Percentiles rank a stretch among this genome's conserved stretches.
Evolutionary conservation across 2,329 filamentous ascomycete genomes (phyloP).

Genomic region (Alternaria sp.): DNA sequence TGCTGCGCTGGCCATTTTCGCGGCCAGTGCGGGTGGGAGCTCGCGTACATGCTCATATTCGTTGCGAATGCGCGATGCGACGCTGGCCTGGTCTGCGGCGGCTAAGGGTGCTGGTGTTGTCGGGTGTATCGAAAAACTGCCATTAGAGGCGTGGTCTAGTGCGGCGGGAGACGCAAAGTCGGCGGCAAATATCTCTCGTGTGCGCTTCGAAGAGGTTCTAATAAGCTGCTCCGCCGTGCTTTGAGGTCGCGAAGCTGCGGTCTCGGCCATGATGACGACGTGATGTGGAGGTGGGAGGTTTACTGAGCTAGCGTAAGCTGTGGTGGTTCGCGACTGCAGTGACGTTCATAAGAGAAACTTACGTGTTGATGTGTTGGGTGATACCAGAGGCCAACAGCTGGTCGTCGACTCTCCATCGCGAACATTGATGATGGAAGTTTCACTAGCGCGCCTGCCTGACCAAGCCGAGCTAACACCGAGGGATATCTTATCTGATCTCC

Average conservation of each 20-base stretch:
- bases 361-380: conserved; percentile 9
- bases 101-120: conserved; percentile 56
- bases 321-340: neutral
- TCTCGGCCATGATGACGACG: conserved; percentile 29
- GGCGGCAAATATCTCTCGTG: conserved; percentile 62
- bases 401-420: conserved; percentile 15
- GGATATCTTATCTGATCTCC: conserved; percentile 15
- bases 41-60: conserved; percentile 83
- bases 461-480: conserved; percentile 6
- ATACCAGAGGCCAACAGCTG: neutral
- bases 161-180: conserved; percentile 58
- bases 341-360: neutral
- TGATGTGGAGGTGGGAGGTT: neutral
- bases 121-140: conserved; percentile 53
- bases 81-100: conserved; percentile 56
- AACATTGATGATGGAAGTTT: conserved; percentile 19
- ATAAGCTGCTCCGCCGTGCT: conserved; percentile 41
- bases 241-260: conserved; percentile 24
- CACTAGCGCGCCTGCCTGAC: conserved; percentile 15
- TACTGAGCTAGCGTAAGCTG: neutral
- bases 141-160: conserved; percentile 52
- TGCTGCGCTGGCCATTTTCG: conserved; percentile 74
- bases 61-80: conserved; percentile 67
- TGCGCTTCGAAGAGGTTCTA: conserved; percentile 61
- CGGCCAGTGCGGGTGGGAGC: conserved; percentile 78